Percentiles rank a stretch among this genome's conserved stretches.
These are phyloP conservation scores for Sporodiniella umbellata DNA, from an alignment of 371 early-diverging fungal species.

Conservation along the genomic window DNA sequence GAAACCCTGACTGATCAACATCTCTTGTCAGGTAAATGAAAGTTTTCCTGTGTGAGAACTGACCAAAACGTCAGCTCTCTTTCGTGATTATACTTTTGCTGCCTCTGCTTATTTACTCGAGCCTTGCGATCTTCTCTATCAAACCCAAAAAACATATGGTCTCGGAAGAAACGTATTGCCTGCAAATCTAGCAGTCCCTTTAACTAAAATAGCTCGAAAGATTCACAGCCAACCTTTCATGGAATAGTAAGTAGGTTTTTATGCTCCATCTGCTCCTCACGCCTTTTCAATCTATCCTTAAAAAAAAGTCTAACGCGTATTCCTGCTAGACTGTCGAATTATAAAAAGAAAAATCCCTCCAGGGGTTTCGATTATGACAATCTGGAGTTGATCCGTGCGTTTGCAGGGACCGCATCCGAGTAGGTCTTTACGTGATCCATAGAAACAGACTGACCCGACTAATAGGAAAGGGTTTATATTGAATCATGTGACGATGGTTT, in stretches of 20 bases:
- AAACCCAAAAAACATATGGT: conserved; percentile 70
- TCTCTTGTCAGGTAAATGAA: conserved; percentile 60
- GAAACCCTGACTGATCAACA: conserved; percentile 63
- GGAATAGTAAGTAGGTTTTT: conserved; percentile 65
- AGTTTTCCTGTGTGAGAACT: no score
- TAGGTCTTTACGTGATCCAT: conserved; percentile 49
- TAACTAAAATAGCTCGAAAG: conserved; percentile 67
- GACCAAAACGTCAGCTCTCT: no score
- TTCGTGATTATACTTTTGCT: conserved; percentile 84
- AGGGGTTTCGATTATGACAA: conserved; percentile 65
- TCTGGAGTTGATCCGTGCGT: conserved; percentile 71
- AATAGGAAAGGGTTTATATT: conserved; percentile 73
- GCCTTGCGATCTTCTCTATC: conserved; percentile 79
- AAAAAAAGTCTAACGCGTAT: no score
- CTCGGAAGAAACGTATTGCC: conserved; percentile 75
- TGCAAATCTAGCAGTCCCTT: conserved; percentile 76
- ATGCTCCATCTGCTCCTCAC: conserved; percentile 22
- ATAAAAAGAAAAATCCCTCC: conserved; percentile 60
- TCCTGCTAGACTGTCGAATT: conserved; percentile 77
- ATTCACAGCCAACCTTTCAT: conserved; percentile 81
- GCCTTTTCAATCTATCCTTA: no score
- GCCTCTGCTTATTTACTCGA: conserved; percentile 88
- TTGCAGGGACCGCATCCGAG: conserved; percentile 73
- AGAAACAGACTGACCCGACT: no score
- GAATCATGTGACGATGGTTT: conserved; percentile 86